These are phyloP conservation scores for Penicillium goetzii DNA, from an alignment of 495 filamentous ascomycete genomes.

Conservation along the genomic window DNA sequence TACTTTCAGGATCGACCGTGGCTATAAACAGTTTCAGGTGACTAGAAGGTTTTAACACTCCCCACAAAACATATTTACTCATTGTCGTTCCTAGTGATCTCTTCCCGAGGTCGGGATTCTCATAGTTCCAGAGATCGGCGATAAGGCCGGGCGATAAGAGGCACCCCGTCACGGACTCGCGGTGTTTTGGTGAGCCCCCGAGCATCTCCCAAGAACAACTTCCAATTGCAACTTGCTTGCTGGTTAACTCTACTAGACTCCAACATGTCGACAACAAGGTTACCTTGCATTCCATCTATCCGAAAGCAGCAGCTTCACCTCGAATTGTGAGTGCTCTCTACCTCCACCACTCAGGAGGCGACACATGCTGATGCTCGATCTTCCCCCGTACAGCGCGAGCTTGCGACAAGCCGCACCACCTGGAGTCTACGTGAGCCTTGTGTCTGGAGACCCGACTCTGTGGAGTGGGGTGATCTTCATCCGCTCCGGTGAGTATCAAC, in stretches of 20 bases:
- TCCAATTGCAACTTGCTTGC: background rate
- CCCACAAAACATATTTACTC: background rate
- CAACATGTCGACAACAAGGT: conserved; percentile 46
- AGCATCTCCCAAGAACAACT: background rate
- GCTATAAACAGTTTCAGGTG: no score
- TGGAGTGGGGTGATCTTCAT: conserved; percentile 94
- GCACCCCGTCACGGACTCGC: no score
- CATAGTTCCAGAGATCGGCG: background rate
- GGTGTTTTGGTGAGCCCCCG: background rate
- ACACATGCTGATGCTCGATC: conserved; percentile 1
- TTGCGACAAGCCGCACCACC: conserved; percentile 79
- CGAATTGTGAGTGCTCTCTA: conserved; percentile 67
- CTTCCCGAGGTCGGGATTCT: background rate
- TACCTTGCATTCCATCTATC: conserved; percentile 51
- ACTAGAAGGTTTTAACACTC: background rate
- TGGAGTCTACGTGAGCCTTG: conserved; percentile 83
- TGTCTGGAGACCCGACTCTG: conserved; percentile 74
- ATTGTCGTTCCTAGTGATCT: background rate
- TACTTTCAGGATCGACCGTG: background rate
- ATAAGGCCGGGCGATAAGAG: no score
- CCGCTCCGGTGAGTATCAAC: conserved; percentile 66
- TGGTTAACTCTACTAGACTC: background rate
- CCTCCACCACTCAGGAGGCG: background rate
- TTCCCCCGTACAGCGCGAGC: conserved; percentile 61
- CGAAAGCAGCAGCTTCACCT: conserved; percentile 71